Percentiles rank a stretch among this genome's conserved stretches.
Evolutionary conservation across 768 basidiomycete species (phyloP).

Genomic region (Mycena olivaceomarginata): DNA sequence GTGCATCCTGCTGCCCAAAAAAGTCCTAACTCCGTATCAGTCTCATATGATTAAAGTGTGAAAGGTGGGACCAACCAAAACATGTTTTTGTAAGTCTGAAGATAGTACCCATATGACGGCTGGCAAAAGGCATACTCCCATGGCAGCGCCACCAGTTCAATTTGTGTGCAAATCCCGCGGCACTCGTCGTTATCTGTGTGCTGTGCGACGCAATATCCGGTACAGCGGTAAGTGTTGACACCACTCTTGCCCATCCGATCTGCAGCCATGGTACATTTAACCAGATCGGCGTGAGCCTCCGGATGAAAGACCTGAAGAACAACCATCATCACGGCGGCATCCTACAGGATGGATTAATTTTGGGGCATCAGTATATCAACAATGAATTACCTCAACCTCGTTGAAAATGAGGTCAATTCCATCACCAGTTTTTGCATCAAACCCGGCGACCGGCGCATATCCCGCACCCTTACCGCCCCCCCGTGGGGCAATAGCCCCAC

Average conservation of each 20-base stretch:
- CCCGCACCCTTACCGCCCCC: background rate
- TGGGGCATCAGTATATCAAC: too few relatives aligned
- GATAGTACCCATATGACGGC: constrained; percentile 12
- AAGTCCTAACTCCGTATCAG: background rate
- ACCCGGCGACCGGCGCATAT: background rate
- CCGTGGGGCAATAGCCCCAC: background rate
- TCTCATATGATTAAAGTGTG: background rate
- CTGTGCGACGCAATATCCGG: background rate
- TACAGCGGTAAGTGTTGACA: background rate
- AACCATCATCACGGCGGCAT: background rate
- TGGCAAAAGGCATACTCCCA: constrained; percentile 9
- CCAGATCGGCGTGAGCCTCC: background rate
- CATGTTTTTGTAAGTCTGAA: background rate
- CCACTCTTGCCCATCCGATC: constrained; percentile 4
- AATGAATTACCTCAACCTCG: background rate
- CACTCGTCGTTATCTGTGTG: background rate
- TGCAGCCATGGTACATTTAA: background rate
- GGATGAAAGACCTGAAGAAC: background rate
- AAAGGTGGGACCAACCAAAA: background rate
- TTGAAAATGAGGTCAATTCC: background rate
- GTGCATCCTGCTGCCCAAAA: background rate
- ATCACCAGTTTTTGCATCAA: background rate
- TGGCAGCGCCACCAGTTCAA: background rate
- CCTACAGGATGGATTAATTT: background rate
- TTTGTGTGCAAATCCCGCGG: background rate